Conservation (phyloP, 2,329 filamentous ascomycete species). For the Sporothrix schenckii region DNA sequence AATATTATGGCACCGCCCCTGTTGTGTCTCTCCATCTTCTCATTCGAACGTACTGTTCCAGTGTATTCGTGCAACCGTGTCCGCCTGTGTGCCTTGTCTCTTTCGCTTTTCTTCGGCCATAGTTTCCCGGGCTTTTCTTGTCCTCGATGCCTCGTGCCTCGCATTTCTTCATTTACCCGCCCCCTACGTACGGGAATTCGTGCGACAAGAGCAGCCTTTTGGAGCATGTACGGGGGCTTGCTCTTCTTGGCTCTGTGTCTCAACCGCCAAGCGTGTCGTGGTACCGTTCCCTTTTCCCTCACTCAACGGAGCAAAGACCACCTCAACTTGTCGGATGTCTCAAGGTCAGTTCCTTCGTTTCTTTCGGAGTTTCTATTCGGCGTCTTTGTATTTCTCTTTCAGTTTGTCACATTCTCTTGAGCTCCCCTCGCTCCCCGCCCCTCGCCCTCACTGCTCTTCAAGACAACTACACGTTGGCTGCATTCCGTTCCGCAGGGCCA, state of each 20-base stretch:
- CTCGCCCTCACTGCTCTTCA: not conserved
- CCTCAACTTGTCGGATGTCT: not conserved
- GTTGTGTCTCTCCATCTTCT: not conserved
- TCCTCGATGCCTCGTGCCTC: not conserved
- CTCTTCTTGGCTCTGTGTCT: slow-evolving; percentile 2
- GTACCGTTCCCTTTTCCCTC: not conserved
- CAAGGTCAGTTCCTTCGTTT: not conserved
- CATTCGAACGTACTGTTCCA: not conserved
- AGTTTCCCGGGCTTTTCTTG: not conserved
- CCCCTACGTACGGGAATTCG: slow-evolving; percentile 3
- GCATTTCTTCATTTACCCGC: not conserved
- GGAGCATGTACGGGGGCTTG: not conserved
- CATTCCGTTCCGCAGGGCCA: slow-evolving; percentile 3
- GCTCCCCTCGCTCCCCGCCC: not conserved
- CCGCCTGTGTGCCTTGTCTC: not conserved
- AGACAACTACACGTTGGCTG: slow-evolving; percentile 21
- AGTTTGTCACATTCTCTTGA: not conserved
- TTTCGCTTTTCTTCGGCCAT: not conserved
- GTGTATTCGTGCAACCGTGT: no score
- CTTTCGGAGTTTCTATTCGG: not conserved
- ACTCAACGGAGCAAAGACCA: not conserved
- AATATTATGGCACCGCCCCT: no score
- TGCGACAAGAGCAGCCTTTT: not conserved
- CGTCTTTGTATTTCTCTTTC: not conserved
- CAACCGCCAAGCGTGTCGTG: not conserved